phyloP scores from a whole-genome alignment of 345 rosid genomes.

The Trapa incisa region DNA sequence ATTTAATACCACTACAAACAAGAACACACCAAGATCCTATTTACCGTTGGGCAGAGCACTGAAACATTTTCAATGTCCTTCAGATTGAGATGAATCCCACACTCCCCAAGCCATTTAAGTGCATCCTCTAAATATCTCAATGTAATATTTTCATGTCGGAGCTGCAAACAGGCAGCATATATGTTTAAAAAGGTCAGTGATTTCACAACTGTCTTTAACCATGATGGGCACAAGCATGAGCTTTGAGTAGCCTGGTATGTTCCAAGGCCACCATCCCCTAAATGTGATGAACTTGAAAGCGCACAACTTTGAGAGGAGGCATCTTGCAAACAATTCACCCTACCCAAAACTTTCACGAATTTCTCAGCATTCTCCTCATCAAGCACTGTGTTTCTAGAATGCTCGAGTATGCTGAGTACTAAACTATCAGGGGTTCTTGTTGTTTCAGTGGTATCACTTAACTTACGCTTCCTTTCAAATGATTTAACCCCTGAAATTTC shows the following conservation, averaged over 20 bases:
- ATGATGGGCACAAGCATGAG: slow-evolving; percentile 55
- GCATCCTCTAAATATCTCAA: slow-evolving; percentile 32
- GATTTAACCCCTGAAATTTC: neutral
- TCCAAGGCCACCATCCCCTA: slow-evolving; percentile 4
- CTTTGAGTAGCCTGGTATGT: slow-evolving; percentile 4
- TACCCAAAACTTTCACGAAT: slow-evolving; percentile 52
- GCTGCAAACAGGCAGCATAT: slow-evolving; percentile 33
- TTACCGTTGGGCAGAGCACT: slow-evolving; percentile 64
- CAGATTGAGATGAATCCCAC: slow-evolving; percentile 36
- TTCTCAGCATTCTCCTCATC: slow-evolving; percentile 39
- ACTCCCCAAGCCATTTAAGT: slow-evolving; percentile 29
- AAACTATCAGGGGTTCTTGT: slow-evolving; percentile 26
- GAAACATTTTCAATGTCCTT: slow-evolving; percentile 61
- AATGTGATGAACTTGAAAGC: slow-evolving; percentile 22
- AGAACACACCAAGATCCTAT: neutral
- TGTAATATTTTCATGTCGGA: slow-evolving; percentile 26
- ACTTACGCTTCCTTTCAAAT: slow-evolving; percentile 30
- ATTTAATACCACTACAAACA: neutral
- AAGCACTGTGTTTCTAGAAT: slow-evolving; percentile 26
- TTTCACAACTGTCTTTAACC: slow-evolving; percentile 62
- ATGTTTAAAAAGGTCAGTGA: slow-evolving; percentile 55
- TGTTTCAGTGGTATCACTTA: slow-evolving; percentile 15
- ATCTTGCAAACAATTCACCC: slow-evolving; percentile 49
- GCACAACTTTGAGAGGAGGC: slow-evolving; percentile 37
- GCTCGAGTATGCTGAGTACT: slow-evolving; percentile 34